phyloP scores from a whole-genome alignment of 306 rosid genomes.

The Rosa rugosa region DNA sequence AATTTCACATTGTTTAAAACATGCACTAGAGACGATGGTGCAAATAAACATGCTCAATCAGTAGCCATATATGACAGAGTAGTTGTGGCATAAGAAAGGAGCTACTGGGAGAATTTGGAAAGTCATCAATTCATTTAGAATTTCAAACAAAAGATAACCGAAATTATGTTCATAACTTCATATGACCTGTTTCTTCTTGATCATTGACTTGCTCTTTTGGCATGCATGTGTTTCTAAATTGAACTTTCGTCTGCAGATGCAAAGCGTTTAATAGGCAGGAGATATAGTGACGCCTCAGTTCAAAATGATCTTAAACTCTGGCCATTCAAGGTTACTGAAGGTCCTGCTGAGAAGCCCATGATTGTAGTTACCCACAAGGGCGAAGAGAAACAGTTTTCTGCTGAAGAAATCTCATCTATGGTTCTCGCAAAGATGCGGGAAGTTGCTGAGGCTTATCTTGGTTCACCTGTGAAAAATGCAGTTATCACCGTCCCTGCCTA shows the following conservation, averaged over 20 bases:
- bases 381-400: not conserved
- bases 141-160: not conserved
- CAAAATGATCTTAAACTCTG: not conserved
- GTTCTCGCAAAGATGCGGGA: not conserved
- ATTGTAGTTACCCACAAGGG: not conserved
- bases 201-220: not conserved
- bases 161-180: not conserved
- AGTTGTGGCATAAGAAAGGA: no score
- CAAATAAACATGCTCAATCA: no score
- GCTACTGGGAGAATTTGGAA: no score
- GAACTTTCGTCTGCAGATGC: not conserved
- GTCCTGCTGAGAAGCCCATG: not conserved
- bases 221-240: not conserved
- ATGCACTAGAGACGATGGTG: no score
- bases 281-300: not conserved
- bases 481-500: slow-evolving; percentile 14
- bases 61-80: no score
- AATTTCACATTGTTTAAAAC: no score
- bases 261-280: slow-evolving; percentile 1
- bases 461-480: slow-evolving; percentile 3
- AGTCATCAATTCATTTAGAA: not conserved
- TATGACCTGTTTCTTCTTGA: not conserved
- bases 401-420: not conserved
- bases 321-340: slow-evolving; percentile 5
- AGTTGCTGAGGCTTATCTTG: not conserved